Conservation (phyloP, 1,139 yeast genomes). For the Wickerhamomyces sp. region DNA sequence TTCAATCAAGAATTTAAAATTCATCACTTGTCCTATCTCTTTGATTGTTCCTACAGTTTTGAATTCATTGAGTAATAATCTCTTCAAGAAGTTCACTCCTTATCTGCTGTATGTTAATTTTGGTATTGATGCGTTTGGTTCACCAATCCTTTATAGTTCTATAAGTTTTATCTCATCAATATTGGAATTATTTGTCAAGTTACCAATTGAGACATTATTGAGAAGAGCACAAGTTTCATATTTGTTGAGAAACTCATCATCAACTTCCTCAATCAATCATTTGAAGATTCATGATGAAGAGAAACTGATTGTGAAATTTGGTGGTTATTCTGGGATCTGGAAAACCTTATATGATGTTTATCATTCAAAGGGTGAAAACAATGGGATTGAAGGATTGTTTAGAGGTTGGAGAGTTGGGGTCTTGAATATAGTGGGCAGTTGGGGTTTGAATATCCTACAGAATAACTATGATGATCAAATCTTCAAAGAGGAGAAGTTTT, state of each 20-base stretch:
- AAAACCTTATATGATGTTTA: slow-evolving; percentile 45
- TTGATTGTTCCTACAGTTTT: slow-evolving; percentile 50
- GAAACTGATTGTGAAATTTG: slow-evolving; percentile 50
- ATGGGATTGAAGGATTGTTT: slow-evolving; percentile 52
- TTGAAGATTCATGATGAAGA: slow-evolving; percentile 29
- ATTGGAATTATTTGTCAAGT: slow-evolving; percentile 63
- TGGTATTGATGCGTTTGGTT: slow-evolving; percentile 64
- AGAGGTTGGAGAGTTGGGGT: slow-evolving; percentile 92
- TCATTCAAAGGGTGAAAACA: slow-evolving; percentile 34
- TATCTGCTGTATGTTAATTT: slow-evolving; percentile 59
- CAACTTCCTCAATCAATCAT: slow-evolving; percentile 25
- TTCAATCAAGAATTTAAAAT: slow-evolving; percentile 30
- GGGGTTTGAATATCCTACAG: slow-evolving; percentile 70
- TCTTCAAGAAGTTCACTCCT: slow-evolving; percentile 69
- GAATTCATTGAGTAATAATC: slow-evolving; percentile 56
- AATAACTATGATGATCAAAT: slow-evolving; percentile 43
- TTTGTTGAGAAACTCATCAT: slow-evolving; percentile 31
- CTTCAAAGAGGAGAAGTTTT: slow-evolving; percentile 33
- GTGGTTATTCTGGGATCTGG: slow-evolving; percentile 47
- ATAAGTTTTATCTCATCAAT: slow-evolving; percentile 50
- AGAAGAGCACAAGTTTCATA: slow-evolving; percentile 78
- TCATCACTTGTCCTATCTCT: slow-evolving; percentile 52
- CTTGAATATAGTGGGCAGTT: slow-evolving; percentile 72
- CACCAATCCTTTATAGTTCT: slow-evolving; percentile 57
- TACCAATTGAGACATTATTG: slow-evolving; percentile 84